Conservation (phyloP, 805 yeast genomes). For the Maudiozyma barnettii region DNA sequence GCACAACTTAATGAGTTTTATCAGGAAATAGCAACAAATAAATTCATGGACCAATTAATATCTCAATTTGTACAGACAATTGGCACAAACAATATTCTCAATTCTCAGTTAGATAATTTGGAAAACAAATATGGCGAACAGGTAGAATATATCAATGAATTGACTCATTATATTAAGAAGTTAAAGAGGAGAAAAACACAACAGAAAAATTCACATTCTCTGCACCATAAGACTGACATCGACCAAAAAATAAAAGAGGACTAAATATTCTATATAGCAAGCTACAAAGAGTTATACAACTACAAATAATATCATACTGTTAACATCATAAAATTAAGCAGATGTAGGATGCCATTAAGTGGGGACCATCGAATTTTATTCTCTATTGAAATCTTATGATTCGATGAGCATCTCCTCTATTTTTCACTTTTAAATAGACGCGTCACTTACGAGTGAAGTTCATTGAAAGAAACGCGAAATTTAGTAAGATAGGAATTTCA, state of each 20-base stretch:
- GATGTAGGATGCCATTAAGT: no score
- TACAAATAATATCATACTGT: no score
- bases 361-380: no score
- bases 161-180: not conserved
- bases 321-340: no score
- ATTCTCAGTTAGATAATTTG: not conserved
- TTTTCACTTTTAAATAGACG: no score
- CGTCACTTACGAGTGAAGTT: no score
- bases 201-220: not conserved
- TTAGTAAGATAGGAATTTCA: no score
- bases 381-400: no score
- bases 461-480: no score
- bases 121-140: not conserved
- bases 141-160: not conserved
- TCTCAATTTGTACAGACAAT: constrained; percentile 11
- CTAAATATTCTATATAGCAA: no score
- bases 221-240: not conserved
- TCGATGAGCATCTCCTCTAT: no score
- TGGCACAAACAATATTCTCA: constrained; percentile 1
- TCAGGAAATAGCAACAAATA: constrained; percentile 14
- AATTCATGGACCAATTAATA: constrained; percentile 17
- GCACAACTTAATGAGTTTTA: constrained; percentile 8
- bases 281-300: no score
- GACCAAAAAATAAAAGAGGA: not conserved
- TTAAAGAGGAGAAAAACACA: not conserved